Evolutionary conservation across 2,329 filamentous ascomycete genomes (phyloP).

Genomic region (Cordyceps fumosorosea): DNA sequence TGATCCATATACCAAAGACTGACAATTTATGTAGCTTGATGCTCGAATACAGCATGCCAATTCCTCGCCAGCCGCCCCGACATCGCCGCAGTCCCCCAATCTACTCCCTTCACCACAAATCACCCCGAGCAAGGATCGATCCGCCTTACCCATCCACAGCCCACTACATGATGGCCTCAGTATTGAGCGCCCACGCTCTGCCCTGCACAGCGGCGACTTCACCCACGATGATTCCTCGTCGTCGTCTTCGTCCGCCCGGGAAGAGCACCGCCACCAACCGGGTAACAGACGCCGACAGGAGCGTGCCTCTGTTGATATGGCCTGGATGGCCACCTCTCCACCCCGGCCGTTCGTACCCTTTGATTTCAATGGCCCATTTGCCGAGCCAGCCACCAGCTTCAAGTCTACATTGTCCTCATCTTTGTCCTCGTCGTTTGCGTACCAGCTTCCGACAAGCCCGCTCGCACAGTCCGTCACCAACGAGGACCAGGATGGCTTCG

Average conservation of each 20-base stretch:
- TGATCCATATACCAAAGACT: background rate
- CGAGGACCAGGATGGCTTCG: conserved; percentile 55
- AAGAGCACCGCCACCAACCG: conserved; percentile 15
- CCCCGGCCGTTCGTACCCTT: conserved; percentile 44
- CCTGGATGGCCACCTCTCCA: conserved; percentile 52
- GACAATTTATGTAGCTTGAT: conserved; percentile 29
- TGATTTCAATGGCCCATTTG: conserved; percentile 27
- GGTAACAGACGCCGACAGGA: conserved; percentile 16
- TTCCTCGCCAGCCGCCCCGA: conserved; percentile 20
- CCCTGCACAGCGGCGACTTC: conserved; percentile 62
- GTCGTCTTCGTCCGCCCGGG: conserved; percentile 1
- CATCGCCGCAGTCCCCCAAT: conserved; percentile 30
- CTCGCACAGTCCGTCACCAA: conserved; percentile 85
- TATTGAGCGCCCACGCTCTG: conserved; percentile 78
- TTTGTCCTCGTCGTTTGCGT: conserved; percentile 70
- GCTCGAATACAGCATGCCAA: conserved; percentile 25
- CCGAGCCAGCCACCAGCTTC: conserved; percentile 30
- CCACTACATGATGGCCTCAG: conserved; percentile 49
- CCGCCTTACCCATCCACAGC: conserved; percentile 26
- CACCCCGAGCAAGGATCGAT: conserved; percentile 37
- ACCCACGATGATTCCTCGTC: conserved; percentile 33
- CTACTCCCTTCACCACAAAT: conserved; percentile 42
- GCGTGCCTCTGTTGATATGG: conserved; percentile 18
- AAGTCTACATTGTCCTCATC: conserved; percentile 57
- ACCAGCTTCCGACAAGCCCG: conserved; percentile 86